Evolutionary conservation across 2,329 filamentous ascomycete species (phyloP).

Genomic region (Penicillium occitanis): DNA sequence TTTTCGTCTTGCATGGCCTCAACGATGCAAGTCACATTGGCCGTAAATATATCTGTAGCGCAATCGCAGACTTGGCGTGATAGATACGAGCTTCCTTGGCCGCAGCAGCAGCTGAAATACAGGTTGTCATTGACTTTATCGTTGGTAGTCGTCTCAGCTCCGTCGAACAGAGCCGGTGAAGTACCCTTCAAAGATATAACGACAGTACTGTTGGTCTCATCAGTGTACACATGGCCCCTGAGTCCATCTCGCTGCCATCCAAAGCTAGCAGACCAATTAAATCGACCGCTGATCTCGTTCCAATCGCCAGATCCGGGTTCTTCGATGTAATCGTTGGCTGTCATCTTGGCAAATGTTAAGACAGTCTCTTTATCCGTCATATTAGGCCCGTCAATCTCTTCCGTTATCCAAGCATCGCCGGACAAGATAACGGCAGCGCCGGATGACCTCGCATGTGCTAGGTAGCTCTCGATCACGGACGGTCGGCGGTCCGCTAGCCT

Average conservation of each 20-base stretch:
- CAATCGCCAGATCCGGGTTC: conserved; percentile 72
- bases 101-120: conserved; percentile 97
- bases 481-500: conserved; percentile 76
- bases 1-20: conserved; percentile 76
- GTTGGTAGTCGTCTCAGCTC: conserved; percentile 93
- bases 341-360: conserved; percentile 81
- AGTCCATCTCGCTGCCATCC: conserved; percentile 90
- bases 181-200: conserved; percentile 94
- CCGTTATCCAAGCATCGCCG: conserved; percentile 76
- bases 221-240: conserved; percentile 87
- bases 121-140: conserved; percentile 98
- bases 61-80: conserved; percentile 95
- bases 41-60: conserved; percentile 79
- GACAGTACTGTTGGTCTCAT: conserved; percentile 79
- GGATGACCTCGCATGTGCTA: conserved; percentile 68
- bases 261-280: conserved; percentile 85
- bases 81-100: conserved; percentile 82
- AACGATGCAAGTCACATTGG: conserved; percentile 86
- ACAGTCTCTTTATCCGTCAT: conserved; percentile 82
- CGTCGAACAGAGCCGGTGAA: conserved; percentile 86
- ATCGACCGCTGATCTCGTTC: conserved; percentile 74
- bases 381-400: conserved; percentile 76
- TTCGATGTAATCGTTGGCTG: conserved; percentile 83
- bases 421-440: conserved; percentile 68
- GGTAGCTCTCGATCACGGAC: conserved; percentile 73